phyloP scores from a whole-genome alignment of 768 basidiomycete species.

The Termitomyces sp. region DNA sequence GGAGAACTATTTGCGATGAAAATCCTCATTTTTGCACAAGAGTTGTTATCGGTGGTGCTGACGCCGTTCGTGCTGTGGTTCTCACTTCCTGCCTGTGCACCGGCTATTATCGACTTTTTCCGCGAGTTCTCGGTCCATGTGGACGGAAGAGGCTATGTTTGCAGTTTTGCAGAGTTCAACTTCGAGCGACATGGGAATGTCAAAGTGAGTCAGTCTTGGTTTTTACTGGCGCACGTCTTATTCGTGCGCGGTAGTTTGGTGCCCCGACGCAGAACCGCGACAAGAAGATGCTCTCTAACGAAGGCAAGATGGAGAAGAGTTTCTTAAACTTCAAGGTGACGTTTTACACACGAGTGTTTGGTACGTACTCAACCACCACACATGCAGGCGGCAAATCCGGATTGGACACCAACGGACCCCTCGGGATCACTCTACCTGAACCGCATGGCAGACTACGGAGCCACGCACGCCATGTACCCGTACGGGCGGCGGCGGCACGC shows the following conservation, averaged over 20 bases:
- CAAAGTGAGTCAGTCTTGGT: slow-evolving; percentile 45
- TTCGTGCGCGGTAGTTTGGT: slow-evolving; percentile 57
- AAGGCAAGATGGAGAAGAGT: slow-evolving; percentile 99
- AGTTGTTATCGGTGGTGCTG: slow-evolving; percentile 84
- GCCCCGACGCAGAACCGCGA: slow-evolving; percentile 68
- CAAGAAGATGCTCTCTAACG: slow-evolving; percentile 76
- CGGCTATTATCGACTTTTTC: slow-evolving; percentile 95
- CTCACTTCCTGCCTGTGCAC: slow-evolving; percentile 85
- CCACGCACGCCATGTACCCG: slow-evolving; percentile 36
- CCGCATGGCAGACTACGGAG: slow-evolving; percentile 70
- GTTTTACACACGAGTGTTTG: not conserved
- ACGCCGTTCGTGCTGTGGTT: slow-evolving; percentile 95
- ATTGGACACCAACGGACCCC: slow-evolving; percentile 92
- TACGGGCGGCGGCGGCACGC: slow-evolving; percentile 24
- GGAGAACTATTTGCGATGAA: slow-evolving; percentile 94
- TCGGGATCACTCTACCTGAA: slow-evolving; percentile 87
- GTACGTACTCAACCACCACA: not conserved
- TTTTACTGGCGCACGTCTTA: not conserved
- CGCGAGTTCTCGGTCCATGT: slow-evolving; percentile 97
- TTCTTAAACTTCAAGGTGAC: slow-evolving; percentile 86
- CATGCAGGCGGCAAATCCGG: slow-evolving; percentile 83
- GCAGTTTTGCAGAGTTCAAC: slow-evolving; percentile 97
- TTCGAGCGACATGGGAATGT: slow-evolving; percentile 93
- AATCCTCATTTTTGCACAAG: slow-evolving; percentile 78
- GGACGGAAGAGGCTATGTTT: slow-evolving; percentile 93